Conservation (phyloP, 2,329 filamentous ascomycete genomes). For the Alternaria angustiovoidea region DNA sequence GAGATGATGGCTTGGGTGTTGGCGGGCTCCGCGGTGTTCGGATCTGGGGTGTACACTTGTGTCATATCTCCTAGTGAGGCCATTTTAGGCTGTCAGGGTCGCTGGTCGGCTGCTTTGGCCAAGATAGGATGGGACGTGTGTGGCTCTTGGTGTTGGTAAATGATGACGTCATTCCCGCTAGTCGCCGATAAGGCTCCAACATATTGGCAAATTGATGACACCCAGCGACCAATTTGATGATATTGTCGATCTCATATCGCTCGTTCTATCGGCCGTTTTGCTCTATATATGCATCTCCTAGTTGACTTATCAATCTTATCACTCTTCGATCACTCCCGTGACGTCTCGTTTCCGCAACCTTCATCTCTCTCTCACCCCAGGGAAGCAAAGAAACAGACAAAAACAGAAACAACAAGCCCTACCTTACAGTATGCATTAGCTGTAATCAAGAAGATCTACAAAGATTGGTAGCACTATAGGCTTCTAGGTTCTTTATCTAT, state of each 20-base stretch:
- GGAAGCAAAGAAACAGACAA: too few species aligned
- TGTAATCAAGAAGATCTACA: too few species aligned
- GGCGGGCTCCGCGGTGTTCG: constrained; percentile 18
- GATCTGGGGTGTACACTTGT: neutral
- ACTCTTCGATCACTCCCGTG: neutral
- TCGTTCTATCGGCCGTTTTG: too few species aligned
- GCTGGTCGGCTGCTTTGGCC: neutral
- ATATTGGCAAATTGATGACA: too few species aligned
- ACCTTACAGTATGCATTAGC: too few species aligned
- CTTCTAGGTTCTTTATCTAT: too few species aligned
- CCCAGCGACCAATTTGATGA: too few species aligned
- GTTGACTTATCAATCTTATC: neutral
- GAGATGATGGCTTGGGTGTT: constrained; percentile 28
- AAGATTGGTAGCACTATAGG: too few species aligned
- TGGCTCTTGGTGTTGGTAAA: neutral
- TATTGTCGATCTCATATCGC: too few species aligned
- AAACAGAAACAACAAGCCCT: too few species aligned
- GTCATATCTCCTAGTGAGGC: neutral
- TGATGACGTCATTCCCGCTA: neutral
- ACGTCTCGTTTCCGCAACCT: neutral
- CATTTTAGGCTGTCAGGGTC: too few species aligned
- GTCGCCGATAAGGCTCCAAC: neutral
- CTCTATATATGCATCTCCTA: too few species aligned
- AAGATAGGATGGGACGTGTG: neutral
- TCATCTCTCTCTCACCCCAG: neutral